Evolutionary conservation across 2,329 filamentous ascomycete genomes (phyloP).

Genomic region (Conoideocrella luteorostrata): DNA sequence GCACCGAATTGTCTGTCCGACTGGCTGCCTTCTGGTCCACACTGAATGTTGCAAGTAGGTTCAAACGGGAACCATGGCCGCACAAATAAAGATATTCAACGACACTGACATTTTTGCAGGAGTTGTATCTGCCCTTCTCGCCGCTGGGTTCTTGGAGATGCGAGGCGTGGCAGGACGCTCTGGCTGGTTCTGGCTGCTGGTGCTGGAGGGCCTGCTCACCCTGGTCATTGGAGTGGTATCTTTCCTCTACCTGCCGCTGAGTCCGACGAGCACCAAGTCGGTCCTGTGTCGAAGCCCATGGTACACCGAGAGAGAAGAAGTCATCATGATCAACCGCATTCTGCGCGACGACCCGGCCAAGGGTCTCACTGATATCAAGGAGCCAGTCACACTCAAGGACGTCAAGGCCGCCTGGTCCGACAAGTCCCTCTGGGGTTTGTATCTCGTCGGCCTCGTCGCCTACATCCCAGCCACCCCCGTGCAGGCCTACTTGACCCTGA

Average conservation of each 20-base stretch:
- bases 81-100: too few species aligned
- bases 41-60: constrained; percentile 31
- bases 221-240: constrained; percentile 46
- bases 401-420: constrained; percentile 39
- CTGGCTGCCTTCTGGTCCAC: constrained; percentile 63
- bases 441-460: constrained; percentile 40
- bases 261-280: constrained; percentile 58
- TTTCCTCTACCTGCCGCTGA: constrained; percentile 54
- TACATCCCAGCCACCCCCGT: constrained; percentile 44
- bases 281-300: constrained; percentile 56
- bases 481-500: constrained; percentile 47
- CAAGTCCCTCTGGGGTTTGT: constrained; percentile 42
- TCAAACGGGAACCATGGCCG: too few species aligned
- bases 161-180: constrained; percentile 38
- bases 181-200: constrained; percentile 51
- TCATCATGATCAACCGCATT: constrained; percentile 61
- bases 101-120: too few species aligned
- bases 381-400: constrained; percentile 35
- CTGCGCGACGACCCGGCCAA: constrained; percentile 49
- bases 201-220: constrained; percentile 38
- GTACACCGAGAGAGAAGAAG: constrained; percentile 62
- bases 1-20: constrained; percentile 58
- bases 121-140: constrained; percentile 41
- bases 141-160: constrained; percentile 42
- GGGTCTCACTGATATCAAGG: constrained; percentile 38